phyloP scores from a whole-genome alignment of 345 rosid genomes.

The Euphorbia peplus region DNA sequence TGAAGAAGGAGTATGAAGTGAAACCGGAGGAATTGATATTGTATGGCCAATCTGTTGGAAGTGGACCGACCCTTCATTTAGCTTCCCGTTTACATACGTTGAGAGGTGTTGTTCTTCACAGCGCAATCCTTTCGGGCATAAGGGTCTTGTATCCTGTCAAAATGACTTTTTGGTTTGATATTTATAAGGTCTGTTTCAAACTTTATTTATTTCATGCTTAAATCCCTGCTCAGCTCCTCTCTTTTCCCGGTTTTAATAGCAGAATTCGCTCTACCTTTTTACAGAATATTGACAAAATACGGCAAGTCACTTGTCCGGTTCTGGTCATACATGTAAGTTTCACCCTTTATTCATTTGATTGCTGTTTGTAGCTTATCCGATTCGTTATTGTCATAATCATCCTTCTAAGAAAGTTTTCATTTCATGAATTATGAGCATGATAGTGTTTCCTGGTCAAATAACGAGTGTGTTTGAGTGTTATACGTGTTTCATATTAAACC shows the following conservation, averaged over 20 bases:
- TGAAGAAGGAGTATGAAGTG: slow-evolving; percentile 63
- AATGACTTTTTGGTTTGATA: slow-evolving; percentile 94
- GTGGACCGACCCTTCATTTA: slow-evolving; percentile 90
- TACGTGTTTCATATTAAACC: too few species aligned
- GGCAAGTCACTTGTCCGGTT: slow-evolving; percentile 80
- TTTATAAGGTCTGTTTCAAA: slow-evolving; percentile 52
- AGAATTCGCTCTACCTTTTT: slow-evolving; percentile 21
- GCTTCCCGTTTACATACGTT: slow-evolving; percentile 63
- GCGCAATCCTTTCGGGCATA: slow-evolving; percentile 95
- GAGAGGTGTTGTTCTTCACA: slow-evolving; percentile 91
- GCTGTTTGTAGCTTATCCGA: neutral
- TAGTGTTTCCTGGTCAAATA: too few species aligned
- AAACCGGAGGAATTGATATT: slow-evolving; percentile 80
- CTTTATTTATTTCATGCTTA: neutral
- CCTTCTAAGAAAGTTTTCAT: neutral
- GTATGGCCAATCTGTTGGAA: slow-evolving; percentile 97
- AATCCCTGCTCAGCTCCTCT: neutral
- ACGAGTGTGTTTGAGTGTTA: too few species aligned
- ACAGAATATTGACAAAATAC: slow-evolving; percentile 98
- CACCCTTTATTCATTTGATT: slow-evolving; percentile 3
- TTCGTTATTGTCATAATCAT: neutral
- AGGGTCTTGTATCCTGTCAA: slow-evolving; percentile 90
- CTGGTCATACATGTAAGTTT: slow-evolving; percentile 91
- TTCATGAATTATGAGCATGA: too few species aligned
- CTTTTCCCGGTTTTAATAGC: neutral